Percentiles rank a stretch among this genome's conserved stretches.
Conservation (phyloP, 495 filamentous ascomycete genomes). For the Rostrohypoxylon terebratum region DNA sequence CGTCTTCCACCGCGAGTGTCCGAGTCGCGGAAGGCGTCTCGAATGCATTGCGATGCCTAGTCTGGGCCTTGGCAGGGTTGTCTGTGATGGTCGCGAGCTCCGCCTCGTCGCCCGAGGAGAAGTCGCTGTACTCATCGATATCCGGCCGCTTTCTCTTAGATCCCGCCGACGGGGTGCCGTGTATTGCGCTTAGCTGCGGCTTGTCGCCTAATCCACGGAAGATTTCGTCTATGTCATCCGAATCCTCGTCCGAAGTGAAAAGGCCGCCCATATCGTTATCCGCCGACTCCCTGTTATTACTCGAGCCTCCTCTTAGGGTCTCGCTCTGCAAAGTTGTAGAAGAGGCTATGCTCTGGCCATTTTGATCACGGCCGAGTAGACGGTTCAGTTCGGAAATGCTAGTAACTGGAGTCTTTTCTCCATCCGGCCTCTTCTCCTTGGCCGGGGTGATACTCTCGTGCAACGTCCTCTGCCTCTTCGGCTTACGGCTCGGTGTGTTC, state of each 20-base stretch:
- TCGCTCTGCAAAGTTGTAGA: conserved; percentile 20
- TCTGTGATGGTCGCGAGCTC: conserved; percentile 35
- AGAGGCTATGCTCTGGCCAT: conserved; percentile 11
- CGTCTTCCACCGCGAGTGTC: conserved; percentile 21
- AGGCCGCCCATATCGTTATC: conserved; percentile 1
- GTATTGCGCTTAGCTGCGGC: background rate
- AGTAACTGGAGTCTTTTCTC: conserved; percentile 20
- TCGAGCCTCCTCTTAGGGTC: conserved; percentile 5
- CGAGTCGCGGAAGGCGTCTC: conserved; percentile 26
- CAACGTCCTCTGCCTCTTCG: conserved; percentile 42
- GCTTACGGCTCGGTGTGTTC: conserved; percentile 20
- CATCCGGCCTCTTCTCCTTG: conserved; percentile 44
- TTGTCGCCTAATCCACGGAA: background rate
- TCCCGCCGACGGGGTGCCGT: conserved; percentile 7
- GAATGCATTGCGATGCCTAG: conserved; percentile 25
- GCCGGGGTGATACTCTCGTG: conserved; percentile 43
- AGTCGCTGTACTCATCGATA: conserved; percentile 41
- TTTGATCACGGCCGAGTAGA: conserved; percentile 3
- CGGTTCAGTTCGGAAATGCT: conserved; percentile 36
- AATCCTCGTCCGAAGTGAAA: conserved; percentile 17
- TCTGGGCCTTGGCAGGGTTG: conserved; percentile 21
- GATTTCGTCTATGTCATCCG: conserved; percentile 32
- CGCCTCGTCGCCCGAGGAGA: conserved; percentile 42
- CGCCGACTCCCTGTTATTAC: conserved; percentile 14
- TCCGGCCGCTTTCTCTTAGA: conserved; percentile 41